These are phyloP conservation scores for Apiotrichum mycotoxinovorans DNA, from an alignment of 1,284 basidiomycete species.

Conservation along the genomic window DNA sequence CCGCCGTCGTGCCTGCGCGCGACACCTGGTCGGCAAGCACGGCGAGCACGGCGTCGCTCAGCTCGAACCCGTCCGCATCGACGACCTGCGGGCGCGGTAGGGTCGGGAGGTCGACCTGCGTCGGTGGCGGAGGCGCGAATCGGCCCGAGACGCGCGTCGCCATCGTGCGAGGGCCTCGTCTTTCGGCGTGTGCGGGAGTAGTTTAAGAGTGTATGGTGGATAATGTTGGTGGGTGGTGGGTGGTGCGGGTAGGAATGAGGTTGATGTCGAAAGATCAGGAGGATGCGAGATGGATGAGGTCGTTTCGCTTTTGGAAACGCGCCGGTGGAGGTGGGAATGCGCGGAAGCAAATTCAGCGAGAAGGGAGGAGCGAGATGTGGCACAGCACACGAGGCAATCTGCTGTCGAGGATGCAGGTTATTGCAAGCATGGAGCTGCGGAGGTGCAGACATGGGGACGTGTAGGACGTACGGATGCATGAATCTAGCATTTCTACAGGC, in stretches of 20 bases:
- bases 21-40: constrained; percentile 28
- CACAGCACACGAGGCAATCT: too few relatives aligned
- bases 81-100: constrained; percentile 33
- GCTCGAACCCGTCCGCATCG: constrained; percentile 33
- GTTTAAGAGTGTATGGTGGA: background rate
- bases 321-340: too few relatives aligned
- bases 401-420: too few relatives aligned
- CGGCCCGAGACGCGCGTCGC: constrained; percentile 13
- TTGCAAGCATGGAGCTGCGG: too few relatives aligned
- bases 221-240: background rate
- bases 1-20: background rate
- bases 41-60: constrained; percentile 41
- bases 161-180: constrained; percentile 4
- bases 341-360: too few relatives aligned
- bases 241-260: background rate
- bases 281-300: too few relatives aligned
- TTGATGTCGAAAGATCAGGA: too few relatives aligned
- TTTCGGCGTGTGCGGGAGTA: background rate
- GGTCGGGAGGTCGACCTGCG: constrained; percentile 31
- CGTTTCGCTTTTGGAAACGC: too few relatives aligned
- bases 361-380: too few relatives aligned
- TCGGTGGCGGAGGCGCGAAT: constrained; percentile 15
- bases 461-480: too few relatives aligned
- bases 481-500: too few relatives aligned
- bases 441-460: too few relatives aligned